Conservation (phyloP, 2,329 filamentous ascomycete species). For the Colletotrichum salicis region DNA sequence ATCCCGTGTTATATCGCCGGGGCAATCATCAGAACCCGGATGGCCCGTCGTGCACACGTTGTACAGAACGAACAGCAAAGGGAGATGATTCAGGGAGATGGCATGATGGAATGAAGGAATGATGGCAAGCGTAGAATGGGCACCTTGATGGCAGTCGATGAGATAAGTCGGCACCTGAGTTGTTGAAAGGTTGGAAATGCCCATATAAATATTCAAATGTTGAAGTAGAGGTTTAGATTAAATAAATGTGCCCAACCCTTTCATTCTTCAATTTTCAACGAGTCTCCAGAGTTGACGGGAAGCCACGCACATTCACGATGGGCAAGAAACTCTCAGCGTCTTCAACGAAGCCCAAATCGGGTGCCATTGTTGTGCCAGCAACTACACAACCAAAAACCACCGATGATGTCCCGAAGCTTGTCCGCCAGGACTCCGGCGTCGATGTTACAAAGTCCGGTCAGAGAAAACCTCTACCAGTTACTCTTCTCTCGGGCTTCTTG, state of each 20-base stretch:
- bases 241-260: neutral
- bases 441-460: constrained; percentile 1
- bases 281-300: accelerated
- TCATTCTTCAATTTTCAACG: neutral
- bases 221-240: neutral
- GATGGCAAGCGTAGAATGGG: neutral
- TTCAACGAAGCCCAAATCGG: constrained; percentile 14
- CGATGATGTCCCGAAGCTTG: constrained; percentile 13
- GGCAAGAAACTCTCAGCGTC: constrained; percentile 24
- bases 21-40: constrained; percentile 26
- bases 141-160: constrained; percentile 29
- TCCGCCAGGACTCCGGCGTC: constrained; percentile 26
- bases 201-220: constrained; percentile 5
- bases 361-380: neutral
- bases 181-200: neutral
- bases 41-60: constrained; percentile 6
- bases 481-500: constrained; percentile 69
- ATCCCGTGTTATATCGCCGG: constrained; percentile 23
- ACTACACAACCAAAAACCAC: neutral
- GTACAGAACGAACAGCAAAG: neutral
- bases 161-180: too few species aligned
- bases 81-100: neutral
- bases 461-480: constrained; percentile 62
- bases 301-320: neutral
- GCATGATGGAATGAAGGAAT: neutral